phyloP scores from a whole-genome alignment of 1,139 yeast genomes.

The Taphrina communis region DNA sequence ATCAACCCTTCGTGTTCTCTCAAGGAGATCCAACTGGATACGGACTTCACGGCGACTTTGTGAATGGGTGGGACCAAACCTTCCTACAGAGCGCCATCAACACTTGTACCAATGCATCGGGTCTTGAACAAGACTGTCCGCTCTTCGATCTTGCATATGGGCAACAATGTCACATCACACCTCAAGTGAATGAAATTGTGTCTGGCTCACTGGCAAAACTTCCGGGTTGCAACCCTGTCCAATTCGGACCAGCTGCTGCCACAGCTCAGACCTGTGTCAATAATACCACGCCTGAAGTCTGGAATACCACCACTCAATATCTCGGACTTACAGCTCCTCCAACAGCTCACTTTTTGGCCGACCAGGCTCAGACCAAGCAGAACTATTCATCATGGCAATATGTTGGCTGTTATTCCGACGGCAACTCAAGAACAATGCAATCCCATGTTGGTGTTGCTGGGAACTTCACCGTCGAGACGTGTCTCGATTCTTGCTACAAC shows the following conservation, averaged over 20 bases:
- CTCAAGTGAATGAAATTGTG: slow-evolving; percentile 35
- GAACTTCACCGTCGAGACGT: slow-evolving; percentile 31
- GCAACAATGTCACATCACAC: slow-evolving; percentile 33
- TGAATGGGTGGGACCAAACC: slow-evolving; percentile 42
- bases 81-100: slow-evolving; percentile 41
- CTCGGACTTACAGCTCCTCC: slow-evolving; percentile 34
- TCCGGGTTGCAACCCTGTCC: slow-evolving; percentile 41
- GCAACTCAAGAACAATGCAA: slow-evolving; percentile 12
- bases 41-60: slow-evolving; percentile 43
- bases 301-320: slow-evolving; percentile 31
- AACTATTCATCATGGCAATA: slow-evolving; percentile 27
- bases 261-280: slow-evolving; percentile 25
- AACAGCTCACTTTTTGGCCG: slow-evolving; percentile 22
- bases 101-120: slow-evolving; percentile 40
- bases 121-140: slow-evolving; percentile 41
- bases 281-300: slow-evolving; percentile 20
- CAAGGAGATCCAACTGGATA: slow-evolving; percentile 43
- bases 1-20: slow-evolving; percentile 39
- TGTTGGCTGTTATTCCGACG: slow-evolving; percentile 40
- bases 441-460: slow-evolving; percentile 20
- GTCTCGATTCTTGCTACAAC: slow-evolving; percentile 31
- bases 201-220: slow-evolving; percentile 32
- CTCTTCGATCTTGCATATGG: slow-evolving; percentile 31
- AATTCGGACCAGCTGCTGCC: slow-evolving; percentile 28
- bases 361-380: slow-evolving; percentile 22